Base-by-base conservation (phyloP, 305 asterid species). In the Solanum aculeatissimum region DNA sequence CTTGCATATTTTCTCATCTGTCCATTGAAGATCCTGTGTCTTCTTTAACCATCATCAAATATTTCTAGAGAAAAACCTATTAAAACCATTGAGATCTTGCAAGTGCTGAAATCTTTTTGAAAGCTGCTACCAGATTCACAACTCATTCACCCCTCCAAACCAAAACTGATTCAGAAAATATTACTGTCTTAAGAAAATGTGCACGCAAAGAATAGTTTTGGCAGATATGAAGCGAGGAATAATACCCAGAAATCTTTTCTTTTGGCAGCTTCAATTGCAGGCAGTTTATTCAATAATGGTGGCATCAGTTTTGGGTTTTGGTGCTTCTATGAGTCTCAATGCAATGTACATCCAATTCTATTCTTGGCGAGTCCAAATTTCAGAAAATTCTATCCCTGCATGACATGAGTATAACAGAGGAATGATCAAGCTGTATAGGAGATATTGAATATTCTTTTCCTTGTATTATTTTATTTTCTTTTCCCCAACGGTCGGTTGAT, bases 281-380 rank as follows among this genome's bases (percentile, higher is more conserved):
- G 91, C 93, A 66, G 84, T 93, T 42, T 92, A 90, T 80, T 87
- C 97, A 53, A 89, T 95, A 89, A 88, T 95, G 89, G 16, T 91
- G 40, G 88, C 97, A 32, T 86, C 98, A 35, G 87, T 92, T 89
- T 47, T 87, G 49, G 98, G 98, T 80, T 94, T 93, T 55, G 98
- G 92, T 25, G 79, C 86, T 83, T 89, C 98, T 70, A 89, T 91
- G 89, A 72, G 90, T 63, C 70, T 95, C 58, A 92, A 92, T 83
- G 68, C 91, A 16, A 19, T 94, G 83, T 95, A 90, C 51, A 86
- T 88, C 55, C 88, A 88, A 55, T 87, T 71, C 58, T 88, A 85
- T 72, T 83, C 85, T n/a, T 86, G 95, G 94, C 92, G 92, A 82
- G 85, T 69, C 69, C 92, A 45, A 84, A 89, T 68, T 55, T 54